Evolutionary conservation across 495 filamentous ascomycete species (phyloP), one percentile per base, ranked within the genome.

Genomic region (Diplogelasinospora grovesii): DNA sequence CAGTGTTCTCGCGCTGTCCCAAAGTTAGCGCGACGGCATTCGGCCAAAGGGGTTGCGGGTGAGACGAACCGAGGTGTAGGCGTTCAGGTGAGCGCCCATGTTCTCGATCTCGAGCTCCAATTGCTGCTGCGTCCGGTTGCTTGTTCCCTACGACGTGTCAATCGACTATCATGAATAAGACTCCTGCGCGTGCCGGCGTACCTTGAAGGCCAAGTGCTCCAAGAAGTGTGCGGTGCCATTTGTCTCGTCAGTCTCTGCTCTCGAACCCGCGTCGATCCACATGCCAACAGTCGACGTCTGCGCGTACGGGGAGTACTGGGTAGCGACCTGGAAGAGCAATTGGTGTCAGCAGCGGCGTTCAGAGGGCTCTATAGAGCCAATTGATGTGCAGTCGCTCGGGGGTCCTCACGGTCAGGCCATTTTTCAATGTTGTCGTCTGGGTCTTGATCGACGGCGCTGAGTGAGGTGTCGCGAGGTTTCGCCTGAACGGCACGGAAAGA

Each of bases 51-150:
- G 10, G 8, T 13, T 9, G 32, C 15, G 13, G 54, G 45, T 50
- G 50, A 48, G 53, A 71, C 84, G 49, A 84, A 95, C 90, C 73
- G 90, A 96, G 57, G 92, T 99, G 75, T 99, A 99, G 54, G 92
- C 92, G 66, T 99, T 99, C 46, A 99, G 80, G 72, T 99, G 92
- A 48, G 86, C 92, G 60, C 92, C 92, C 89, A 97, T 95, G 71
- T 99, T 97, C 75, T 99, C 92, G 54, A 99, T 95, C 73, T 99
- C 93, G 34, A 99, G 81, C 74, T 99, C 92, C 64, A 99, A 71
- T 68, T 97, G 92, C 58, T 90, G 82, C 66, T 97, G 93, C 28
- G 82, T 86, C 57, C 92, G 79, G 67, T 83, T 95, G 68, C 81
- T 76, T 46, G 92, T 98, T 50, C 92, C 92, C 90, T 71, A 31